Evolutionary conservation across 352 stramenopile species (phyloP).

Genomic region (Phytophthora cryptogea): DNA sequence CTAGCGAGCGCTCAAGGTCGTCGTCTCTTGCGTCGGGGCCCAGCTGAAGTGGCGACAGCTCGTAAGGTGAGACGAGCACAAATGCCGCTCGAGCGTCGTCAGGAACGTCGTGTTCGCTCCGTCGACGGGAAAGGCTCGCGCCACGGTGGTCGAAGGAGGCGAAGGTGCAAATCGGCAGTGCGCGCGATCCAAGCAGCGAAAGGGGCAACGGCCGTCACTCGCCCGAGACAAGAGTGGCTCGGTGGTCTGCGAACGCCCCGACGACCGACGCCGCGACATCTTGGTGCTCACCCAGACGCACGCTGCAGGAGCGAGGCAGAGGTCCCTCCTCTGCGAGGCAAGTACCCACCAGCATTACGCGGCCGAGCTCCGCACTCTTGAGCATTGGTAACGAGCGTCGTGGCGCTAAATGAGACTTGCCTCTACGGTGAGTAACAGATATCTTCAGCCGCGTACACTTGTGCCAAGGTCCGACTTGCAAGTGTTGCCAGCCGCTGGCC

Average conservation of each 20-base stretch:
- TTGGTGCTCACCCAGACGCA: constrained; percentile 24
- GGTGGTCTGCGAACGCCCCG: not conserved
- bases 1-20: constrained; percentile 1
- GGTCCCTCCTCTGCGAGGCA: not conserved
- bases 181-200: not conserved
- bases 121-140: not conserved
- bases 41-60: constrained; percentile 2
- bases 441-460: not conserved
- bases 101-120: not conserved
- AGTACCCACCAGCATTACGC: constrained; percentile 1
- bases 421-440: constrained; percentile 14
- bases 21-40: constrained; percentile 6
- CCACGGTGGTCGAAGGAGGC: not conserved
- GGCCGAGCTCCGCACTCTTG: not conserved
- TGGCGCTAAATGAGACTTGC: constrained; percentile 3
- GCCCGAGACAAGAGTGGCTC: not conserved
- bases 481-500: too few relatives aligned
- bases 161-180: constrained; percentile 7
- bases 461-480: too few relatives aligned
- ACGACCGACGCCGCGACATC: constrained; percentile 2
- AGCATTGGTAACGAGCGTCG: constrained; percentile 18
- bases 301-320: constrained; percentile 20
- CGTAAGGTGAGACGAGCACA: not conserved
- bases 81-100: not conserved
- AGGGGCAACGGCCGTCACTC: not conserved